These are phyloP conservation scores for Pestalotiopsis sp. DNA, from an alignment of 2,329 filamentous ascomycete species.

Conservation along the genomic window DNA sequence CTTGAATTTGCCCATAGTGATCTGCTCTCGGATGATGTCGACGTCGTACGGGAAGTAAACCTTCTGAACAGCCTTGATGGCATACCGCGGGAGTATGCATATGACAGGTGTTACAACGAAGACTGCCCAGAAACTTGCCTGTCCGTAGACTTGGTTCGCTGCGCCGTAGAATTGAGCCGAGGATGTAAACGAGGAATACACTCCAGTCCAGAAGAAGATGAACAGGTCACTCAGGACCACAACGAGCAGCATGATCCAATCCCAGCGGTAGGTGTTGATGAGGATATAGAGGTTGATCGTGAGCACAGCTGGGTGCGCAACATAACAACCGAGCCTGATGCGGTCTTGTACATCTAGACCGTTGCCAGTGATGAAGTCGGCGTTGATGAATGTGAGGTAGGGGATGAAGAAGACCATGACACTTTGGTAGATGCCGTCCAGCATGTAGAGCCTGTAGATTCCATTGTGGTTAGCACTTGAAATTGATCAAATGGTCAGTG, in stretches of 20 bases:
- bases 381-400: slow-evolving; percentile 75
- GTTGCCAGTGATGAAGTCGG: slow-evolving; percentile 69
- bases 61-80: slow-evolving; percentile 86
- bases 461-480: slow-evolving; percentile 28
- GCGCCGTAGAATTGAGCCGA: slow-evolving; percentile 71
- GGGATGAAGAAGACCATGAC: slow-evolving; percentile 92
- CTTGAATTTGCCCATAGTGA: slow-evolving; percentile 79
- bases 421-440: slow-evolving; percentile 93
- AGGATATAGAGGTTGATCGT: slow-evolving; percentile 94
- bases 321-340: slow-evolving; percentile 82
- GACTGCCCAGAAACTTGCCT: slow-evolving; percentile 85
- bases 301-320: slow-evolving; percentile 81
- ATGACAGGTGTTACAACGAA: slow-evolving; percentile 78
- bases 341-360: slow-evolving; percentile 80
- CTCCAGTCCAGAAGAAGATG: slow-evolving; percentile 94
- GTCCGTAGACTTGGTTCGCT: slow-evolving; percentile 76
- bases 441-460: slow-evolving; percentile 78
- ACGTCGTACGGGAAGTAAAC: slow-evolving; percentile 91
- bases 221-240: slow-evolving; percentile 81
- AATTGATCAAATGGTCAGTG: neutral
- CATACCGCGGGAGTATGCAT: slow-evolving; percentile 85
- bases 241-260: slow-evolving; percentile 90
- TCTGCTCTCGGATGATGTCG: slow-evolving; percentile 94
- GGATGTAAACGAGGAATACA: slow-evolving; percentile 65
- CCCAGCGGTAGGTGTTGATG: slow-evolving; percentile 96